Evolutionary conservation across 2,329 filamentous ascomycete genomes (phyloP), one percentile per base, ranked within the genome.

Genomic region (Rutstroemia sp.): DNA sequence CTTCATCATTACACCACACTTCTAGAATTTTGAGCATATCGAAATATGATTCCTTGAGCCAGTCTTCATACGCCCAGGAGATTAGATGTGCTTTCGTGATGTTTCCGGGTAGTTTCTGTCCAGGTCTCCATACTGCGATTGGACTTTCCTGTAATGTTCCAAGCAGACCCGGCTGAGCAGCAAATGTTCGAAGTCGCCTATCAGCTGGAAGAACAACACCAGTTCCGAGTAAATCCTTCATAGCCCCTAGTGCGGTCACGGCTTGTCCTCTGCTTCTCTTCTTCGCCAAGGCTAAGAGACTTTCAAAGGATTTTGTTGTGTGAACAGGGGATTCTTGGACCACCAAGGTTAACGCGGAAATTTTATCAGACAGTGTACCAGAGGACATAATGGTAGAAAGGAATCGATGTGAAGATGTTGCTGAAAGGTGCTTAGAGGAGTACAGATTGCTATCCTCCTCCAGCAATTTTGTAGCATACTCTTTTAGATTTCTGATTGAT

Each of bases 251-350:
- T n/a, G 95, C 92, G 68, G 92, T 88, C 57, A 99, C 84, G 7
- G 94, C 92, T 69, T 96, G 92, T 21, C 88, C 89, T 70, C 95
- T 87, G 69, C 89, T 97, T 72, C 91, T 89, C 74, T 99, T 99
- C 67, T 84, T 87, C n/a, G 92, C 90, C 45, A 99, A 75, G 1
- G 75, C 81, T 62, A 97, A 77, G 48, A 99, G 76, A 60, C 83
- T 89, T 65, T 97, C 92, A 60, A 97, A 84, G 0, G 92, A 88
- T 68, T 94, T 92, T 61, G 84, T 86, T 60, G 92, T 97, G 72
- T 99, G 94, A 51, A 97, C 75, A 17, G 94, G 94, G 8, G 95
- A 97, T 72, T 99, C 94, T 74, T 99, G 95, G 12, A 96, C 85
- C 56, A 94, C 88, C 64, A 99, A 78, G 4, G 94, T 99, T 67